Percentiles rank a stretch among this genome's conserved stretches.
Conservation (phyloP, 306 rosid species). For the Luffa aegyptiaca region DNA sequence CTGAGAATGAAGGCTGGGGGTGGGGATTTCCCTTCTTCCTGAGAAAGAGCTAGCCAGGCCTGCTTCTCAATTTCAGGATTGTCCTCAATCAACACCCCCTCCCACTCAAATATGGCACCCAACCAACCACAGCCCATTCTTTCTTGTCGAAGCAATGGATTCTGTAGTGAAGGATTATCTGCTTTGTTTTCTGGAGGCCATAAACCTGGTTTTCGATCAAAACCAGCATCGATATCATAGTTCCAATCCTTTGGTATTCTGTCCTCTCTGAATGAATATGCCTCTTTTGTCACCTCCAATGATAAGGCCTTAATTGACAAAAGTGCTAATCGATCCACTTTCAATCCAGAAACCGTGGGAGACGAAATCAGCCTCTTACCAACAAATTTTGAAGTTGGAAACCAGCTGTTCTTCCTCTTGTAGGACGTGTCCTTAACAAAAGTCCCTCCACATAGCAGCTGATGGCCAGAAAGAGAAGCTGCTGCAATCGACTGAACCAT, state of each 20-base stretch:
- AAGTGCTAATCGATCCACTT: constrained; percentile 12
- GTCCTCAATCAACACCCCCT: constrained; percentile 80
- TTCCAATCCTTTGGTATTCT: constrained; percentile 46
- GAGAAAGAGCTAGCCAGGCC: constrained; percentile 70
- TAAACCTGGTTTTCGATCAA: constrained; percentile 54
- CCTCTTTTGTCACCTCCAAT: constrained; percentile 71
- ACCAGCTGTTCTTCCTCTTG: constrained; percentile 40
- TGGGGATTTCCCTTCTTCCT: constrained; percentile 83
- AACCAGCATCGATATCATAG: constrained; percentile 37
- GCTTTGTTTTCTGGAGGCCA: constrained; percentile 91
- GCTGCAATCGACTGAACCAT: constrained; percentile 90
- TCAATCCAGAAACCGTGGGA: constrained; percentile 31
- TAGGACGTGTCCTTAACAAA: constrained; percentile 28
- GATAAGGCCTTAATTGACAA: constrained; percentile 55
- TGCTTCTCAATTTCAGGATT: constrained; percentile 74
- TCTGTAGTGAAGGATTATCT: constrained; percentile 61
- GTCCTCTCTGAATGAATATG: constrained; percentile 57
- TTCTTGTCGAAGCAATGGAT: constrained; percentile 88
- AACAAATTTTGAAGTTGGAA: constrained; percentile 27
- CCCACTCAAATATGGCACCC: constrained; percentile 96
- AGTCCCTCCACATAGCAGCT: constrained; percentile 47
- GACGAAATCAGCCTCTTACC: constrained; percentile 42
- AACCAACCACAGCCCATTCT: constrained; percentile 98
- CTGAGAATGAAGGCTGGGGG: constrained; percentile 66
- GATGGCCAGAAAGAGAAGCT: constrained; percentile 58